These are phyloP conservation scores for Shiraia sp. DNA, from an alignment of 2,329 filamentous ascomycete species.

Conservation along the genomic window DNA sequence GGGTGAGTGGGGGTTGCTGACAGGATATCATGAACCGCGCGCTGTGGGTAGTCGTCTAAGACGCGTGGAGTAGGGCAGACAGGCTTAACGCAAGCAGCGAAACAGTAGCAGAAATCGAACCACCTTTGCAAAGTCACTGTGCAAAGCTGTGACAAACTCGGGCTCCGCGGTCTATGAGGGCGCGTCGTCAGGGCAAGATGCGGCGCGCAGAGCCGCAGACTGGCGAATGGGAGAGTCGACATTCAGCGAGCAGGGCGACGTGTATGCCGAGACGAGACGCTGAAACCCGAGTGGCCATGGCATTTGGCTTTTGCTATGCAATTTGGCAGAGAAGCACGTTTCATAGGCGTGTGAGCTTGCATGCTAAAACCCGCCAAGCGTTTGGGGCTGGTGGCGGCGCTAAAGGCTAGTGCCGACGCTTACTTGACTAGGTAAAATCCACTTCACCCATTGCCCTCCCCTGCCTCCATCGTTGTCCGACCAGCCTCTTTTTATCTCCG, in stretches of 20 bases:
- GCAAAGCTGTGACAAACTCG: conserved; percentile 37
- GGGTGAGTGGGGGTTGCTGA: conserved; percentile 18
- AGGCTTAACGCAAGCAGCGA: conserved; percentile 35
- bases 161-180: conserved; percentile 27
- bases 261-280: conserved; percentile 11
- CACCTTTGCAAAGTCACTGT: conserved; percentile 29
- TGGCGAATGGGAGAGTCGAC: conserved; percentile 29
- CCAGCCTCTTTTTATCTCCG: too few species aligned
- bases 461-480: too few species aligned
- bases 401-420: conserved; percentile 10
- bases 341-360: conserved; percentile 32
- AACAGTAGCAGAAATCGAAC: conserved; percentile 41
- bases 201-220: conserved; percentile 25
- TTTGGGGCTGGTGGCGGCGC: conserved; percentile 22
- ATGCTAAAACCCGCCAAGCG: conserved; percentile 25
- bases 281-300: conserved; percentile 38
- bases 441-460: too few species aligned
- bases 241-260: conserved; percentile 18
- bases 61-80: conserved; percentile 32
- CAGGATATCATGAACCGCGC: conserved; percentile 34
- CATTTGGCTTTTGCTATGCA: conserved; percentile 21
- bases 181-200: conserved; percentile 34
- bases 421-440: too few species aligned
- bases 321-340: conserved; percentile 26
- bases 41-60: conserved; percentile 31